These are phyloP conservation scores for Scheffersomyces cryptocercus DNA, from an alignment of 1,139 yeast genomes.

Conservation along the genomic window DNA sequence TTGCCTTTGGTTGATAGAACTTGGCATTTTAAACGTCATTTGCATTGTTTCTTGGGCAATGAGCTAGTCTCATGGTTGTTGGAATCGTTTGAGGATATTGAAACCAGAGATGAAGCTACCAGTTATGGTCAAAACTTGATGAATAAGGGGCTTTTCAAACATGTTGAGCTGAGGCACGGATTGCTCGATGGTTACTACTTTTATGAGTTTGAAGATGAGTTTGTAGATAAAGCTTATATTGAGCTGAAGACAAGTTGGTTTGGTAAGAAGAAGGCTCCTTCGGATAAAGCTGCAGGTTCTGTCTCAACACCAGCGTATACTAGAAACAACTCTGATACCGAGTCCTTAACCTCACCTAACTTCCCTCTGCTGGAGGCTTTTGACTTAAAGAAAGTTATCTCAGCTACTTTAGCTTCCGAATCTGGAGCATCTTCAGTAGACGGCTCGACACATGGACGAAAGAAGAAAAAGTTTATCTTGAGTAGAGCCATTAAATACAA, in stretches of 20 bases:
- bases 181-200: conserved; percentile 93
- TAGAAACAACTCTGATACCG: conserved; percentile 30
- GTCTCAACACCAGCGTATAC: conserved; percentile 18
- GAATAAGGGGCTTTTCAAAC: conserved; percentile 70
- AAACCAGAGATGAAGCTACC: conserved; percentile 79
- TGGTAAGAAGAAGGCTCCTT: conserved; percentile 23
- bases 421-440: conserved; percentile 34
- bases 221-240: conserved; percentile 35
- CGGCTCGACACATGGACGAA: conserved; percentile 27
- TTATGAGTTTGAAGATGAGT: conserved; percentile 68
- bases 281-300: conserved; percentile 5
- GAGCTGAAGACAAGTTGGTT: conserved; percentile 34
- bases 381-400: conserved; percentile 26
- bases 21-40: conserved; percentile 88
- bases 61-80: conserved; percentile 86
- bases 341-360: conserved; percentile 29
- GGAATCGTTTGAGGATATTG: conserved; percentile 75
- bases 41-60: conserved; percentile 79
- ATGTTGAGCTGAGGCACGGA: conserved; percentile 80
- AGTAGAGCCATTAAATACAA: conserved; percentile 68
- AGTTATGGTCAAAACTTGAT: conserved; percentile 74
- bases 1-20: conserved; percentile 70
- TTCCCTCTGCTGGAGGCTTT: conserved; percentile 18
- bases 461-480: conserved; percentile 42
- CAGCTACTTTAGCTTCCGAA: conserved; percentile 21